Evolutionary conservation across 345 rosid genomes (phyloP).

Genomic region (Litchi chinensis): DNA sequence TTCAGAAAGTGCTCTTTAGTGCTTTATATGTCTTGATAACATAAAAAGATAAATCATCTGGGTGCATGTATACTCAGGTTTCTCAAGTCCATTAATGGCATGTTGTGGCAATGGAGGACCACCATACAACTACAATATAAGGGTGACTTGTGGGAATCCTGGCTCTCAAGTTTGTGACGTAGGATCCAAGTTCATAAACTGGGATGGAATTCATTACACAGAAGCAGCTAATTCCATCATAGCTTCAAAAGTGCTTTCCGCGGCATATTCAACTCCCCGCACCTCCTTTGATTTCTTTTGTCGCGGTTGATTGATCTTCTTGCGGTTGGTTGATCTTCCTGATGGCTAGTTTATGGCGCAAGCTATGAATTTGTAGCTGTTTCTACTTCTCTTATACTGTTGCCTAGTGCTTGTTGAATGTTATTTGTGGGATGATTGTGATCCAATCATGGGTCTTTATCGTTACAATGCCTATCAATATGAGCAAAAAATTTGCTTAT

Average conservation of each 20-base stretch:
- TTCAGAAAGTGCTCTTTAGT: background rate
- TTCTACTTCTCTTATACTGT: background rate
- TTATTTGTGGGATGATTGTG: background rate
- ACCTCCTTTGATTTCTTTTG: constrained; percentile 62
- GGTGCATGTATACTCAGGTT: constrained; percentile 49
- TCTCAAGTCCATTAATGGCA: constrained; percentile 70
- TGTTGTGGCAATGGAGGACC: constrained; percentile 91
- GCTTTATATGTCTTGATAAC: background rate
- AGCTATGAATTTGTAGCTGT: constrained; percentile 7
- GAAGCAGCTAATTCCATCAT: constrained; percentile 69
- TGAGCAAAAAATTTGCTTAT: too few relatives aligned
- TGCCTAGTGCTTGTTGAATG: background rate
- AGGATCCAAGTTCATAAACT: constrained; percentile 53
- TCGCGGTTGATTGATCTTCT: constrained; percentile 8
- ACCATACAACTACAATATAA: constrained; percentile 73
- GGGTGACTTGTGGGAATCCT: constrained; percentile 63
- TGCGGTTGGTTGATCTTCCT: background rate
- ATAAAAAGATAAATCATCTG: background rate
- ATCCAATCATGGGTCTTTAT: background rate
- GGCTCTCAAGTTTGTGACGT: constrained; percentile 48
- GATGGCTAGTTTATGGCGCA: background rate
- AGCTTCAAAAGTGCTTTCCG: constrained; percentile 63
- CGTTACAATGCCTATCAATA: too few relatives aligned
- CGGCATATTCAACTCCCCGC: constrained; percentile 57
- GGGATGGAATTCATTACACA: constrained; percentile 86